Evolutionary conservation across 768 basidiomycete species (phyloP), one percentile per base, ranked within the genome.

Genomic region (Favolaschia claudopus): DNA sequence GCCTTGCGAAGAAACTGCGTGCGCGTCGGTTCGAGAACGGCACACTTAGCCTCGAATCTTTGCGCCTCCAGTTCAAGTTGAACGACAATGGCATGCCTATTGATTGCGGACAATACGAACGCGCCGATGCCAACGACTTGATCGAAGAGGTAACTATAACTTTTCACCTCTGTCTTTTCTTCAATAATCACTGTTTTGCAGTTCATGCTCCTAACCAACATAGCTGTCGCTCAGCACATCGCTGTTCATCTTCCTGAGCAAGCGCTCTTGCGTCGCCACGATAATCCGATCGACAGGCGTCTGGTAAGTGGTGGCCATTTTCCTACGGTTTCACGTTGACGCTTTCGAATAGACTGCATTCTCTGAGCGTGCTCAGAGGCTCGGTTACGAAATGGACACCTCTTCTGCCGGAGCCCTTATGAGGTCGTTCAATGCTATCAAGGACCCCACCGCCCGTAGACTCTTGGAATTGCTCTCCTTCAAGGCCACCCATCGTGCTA

Each of bases 161-260:
- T 58, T 24, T 19, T 54, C n/a, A 29, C n/a, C 31, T 15, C 28
- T 55, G 20, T 48, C 31, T 4, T 36, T 24, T 20, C 25, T 52
- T 28, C 53, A 19, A 58, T 63, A 13, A 65, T 48, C 33, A 31
- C 32, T 43, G 2, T 45, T 12, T 36, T 51, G 0, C 66, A 96
- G 93, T 95, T 94, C 78, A 99, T 99, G 96, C 78, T 99, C 17
- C 80, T 96, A 52, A 89, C 91, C 63, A 99, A 99, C 70, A 88
- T 89, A 31, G 80, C 93, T 13, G 91, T 96, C 36, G 95, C 97
- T 10, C 93, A 96, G 70, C 90, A 95, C 66, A 88, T 97, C 67
- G 96, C 96, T 33, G 89, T 95, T 22, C 88, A 95, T 67, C 85
- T 99, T 24, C 95, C 97, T 25, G 97, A 99, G 72, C 97, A 99